Conservation (phyloP, 2,329 filamentous ascomycete species). For the Ascochyta koolunga region DNA sequence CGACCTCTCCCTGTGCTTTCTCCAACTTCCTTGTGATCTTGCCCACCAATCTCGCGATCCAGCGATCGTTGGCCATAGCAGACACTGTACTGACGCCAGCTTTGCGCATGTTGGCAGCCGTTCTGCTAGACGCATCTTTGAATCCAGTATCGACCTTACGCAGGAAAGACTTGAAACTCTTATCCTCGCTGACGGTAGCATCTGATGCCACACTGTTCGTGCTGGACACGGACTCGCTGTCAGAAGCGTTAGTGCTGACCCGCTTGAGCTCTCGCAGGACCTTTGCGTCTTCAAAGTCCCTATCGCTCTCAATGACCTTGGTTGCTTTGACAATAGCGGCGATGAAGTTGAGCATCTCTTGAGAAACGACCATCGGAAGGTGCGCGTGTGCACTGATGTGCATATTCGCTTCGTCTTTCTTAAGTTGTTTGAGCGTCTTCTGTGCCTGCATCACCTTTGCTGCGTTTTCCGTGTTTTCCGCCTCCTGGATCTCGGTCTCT, state of each 20-base stretch:
- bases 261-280: slow-evolving; percentile 36
- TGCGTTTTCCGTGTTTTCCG: slow-evolving; percentile 53
- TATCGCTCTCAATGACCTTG: slow-evolving; percentile 62
- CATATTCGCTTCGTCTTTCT: slow-evolving; percentile 58
- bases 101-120: slow-evolving; percentile 56
- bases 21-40: slow-evolving; percentile 58
- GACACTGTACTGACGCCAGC: slow-evolving; percentile 49
- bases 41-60: slow-evolving; percentile 61
- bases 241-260: slow-evolving; percentile 29
- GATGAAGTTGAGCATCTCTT: slow-evolving; percentile 60
- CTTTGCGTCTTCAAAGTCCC: slow-evolving; percentile 49
- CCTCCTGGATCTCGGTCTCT: slow-evolving; percentile 49
- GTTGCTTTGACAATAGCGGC: slow-evolving; percentile 62
- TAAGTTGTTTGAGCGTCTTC: slow-evolving; percentile 48
- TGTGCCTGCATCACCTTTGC: slow-evolving; percentile 52
- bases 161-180: slow-evolving; percentile 33
- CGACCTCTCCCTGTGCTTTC: slow-evolving; percentile 57
- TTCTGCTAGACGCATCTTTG: slow-evolving; percentile 42
- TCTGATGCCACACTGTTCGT: slow-evolving; percentile 30
- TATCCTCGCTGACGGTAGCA: slow-evolving; percentile 24
- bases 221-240: slow-evolving; percentile 19
- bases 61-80: slow-evolving; percentile 59
- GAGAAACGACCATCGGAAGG: slow-evolving; percentile 58
- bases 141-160: slow-evolving; percentile 34
- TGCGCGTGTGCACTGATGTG: slow-evolving; percentile 56